A percentile compares a stretch with the other conserved stretches of the same genome.
Evolutionary conservation across 225 moss, liverwort and hornwort genomes (phyloP).

Genomic region (Pseudisothecium myosuroides): DNA sequence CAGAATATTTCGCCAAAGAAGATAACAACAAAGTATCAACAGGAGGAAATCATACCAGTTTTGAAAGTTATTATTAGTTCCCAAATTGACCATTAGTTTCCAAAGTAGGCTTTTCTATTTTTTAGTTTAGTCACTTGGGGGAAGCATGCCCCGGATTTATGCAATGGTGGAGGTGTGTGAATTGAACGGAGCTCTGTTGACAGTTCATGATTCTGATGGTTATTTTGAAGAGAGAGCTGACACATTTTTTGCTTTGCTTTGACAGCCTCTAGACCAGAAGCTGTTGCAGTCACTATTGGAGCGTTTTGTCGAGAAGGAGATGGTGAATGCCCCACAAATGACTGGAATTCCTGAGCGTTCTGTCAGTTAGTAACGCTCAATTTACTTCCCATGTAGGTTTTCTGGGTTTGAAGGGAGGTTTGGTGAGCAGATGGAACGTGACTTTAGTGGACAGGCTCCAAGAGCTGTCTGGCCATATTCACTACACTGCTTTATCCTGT

Average conservation of each 20-base stretch:
- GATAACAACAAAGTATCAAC: neutral
- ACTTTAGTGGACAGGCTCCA: neutral
- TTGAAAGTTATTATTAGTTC: neutral
- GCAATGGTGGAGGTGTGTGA: neutral
- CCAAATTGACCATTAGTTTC: neutral
- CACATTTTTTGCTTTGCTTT: neutral
- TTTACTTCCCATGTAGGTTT: neutral
- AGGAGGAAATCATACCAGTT: neutral
- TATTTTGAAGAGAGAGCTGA: neutral
- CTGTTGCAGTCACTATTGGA: slow-evolving; percentile 27
- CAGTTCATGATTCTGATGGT: neutral
- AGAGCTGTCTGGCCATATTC: neutral
- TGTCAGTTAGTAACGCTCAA: neutral
- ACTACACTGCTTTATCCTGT: neutral
- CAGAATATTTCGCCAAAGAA: neutral
- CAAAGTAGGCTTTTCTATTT: neutral
- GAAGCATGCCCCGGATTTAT: neutral
- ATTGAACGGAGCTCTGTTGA: neutral
- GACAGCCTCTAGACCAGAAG: slow-evolving; percentile 40
- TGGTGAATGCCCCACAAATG: slow-evolving; percentile 30
- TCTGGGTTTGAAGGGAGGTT: neutral
- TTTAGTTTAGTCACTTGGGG: neutral
- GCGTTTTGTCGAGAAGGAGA: slow-evolving; percentile 22
- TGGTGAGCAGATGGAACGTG: neutral
- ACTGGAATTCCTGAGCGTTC: neutral